Evolutionary conservation across 352 stramenopile species (phyloP).

Genomic region (Hyaloperonospora brassicae): DNA sequence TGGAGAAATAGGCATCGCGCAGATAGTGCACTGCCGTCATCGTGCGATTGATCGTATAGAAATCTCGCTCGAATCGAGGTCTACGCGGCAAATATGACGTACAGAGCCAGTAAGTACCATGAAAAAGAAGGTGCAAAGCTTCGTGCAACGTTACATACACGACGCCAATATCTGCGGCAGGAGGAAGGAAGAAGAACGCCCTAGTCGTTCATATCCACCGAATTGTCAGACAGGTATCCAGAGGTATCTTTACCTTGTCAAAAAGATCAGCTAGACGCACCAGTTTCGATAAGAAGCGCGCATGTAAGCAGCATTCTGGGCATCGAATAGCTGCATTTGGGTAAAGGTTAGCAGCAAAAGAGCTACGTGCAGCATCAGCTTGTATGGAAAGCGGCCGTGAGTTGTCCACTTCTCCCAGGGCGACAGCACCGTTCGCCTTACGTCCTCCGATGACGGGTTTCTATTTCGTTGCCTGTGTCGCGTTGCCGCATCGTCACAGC

Average conservation of each 20-base stretch:
- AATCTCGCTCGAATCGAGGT: constrained; percentile 49
- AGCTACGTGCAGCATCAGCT: constrained; percentile 68
- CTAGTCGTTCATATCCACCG: constrained; percentile 15
- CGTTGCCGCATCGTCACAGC: neutral
- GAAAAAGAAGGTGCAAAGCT: neutral
- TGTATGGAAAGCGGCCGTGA: constrained; percentile 76
- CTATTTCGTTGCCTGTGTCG: neutral
- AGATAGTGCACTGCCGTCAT: constrained; percentile 53
- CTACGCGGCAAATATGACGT: constrained; percentile 11
- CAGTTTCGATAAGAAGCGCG: constrained; percentile 78
- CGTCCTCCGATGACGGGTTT: constrained; percentile 31
- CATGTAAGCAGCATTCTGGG: constrained; percentile 80
- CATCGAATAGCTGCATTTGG: constrained; percentile 73
- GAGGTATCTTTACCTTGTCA: no score
- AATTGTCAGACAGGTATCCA: neutral
- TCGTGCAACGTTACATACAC: constrained; percentile 24
- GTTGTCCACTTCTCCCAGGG: constrained; percentile 70
- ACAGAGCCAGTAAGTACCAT: neutral
- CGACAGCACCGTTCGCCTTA: constrained; percentile 48
- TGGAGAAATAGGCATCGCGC: constrained; percentile 69
- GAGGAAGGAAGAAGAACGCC: constrained; percentile 79
- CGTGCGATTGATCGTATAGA: constrained; percentile 75
- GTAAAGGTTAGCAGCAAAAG: constrained; percentile 62
- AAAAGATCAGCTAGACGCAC: constrained; percentile 16
- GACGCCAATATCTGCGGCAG: constrained; percentile 40